Percentiles rank a stretch among this genome's conserved stretches.
phyloP scores from a whole-genome alignment of 768 basidiomycete species.

The Strobilomyces echinocephalus region DNA sequence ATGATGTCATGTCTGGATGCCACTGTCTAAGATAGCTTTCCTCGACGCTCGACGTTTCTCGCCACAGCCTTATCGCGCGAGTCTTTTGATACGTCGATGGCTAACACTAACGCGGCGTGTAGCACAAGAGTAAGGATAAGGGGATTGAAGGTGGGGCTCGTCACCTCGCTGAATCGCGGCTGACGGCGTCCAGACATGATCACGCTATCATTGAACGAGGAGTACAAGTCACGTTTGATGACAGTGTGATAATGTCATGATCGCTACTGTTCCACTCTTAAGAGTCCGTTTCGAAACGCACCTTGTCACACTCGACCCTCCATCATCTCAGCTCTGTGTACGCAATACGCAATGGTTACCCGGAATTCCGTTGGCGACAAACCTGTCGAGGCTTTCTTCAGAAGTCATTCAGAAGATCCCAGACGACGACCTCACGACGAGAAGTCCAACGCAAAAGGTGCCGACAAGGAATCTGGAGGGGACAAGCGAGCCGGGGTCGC shows the following conservation, averaged over 20 bases:
- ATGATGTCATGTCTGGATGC: constrained; percentile 1
- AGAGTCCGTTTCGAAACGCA: not conserved
- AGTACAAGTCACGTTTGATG: not conserved
- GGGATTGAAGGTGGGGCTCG: too few species aligned
- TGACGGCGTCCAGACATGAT: too few species aligned
- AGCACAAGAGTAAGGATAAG: too few species aligned
- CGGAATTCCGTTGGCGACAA: constrained; percentile 28
- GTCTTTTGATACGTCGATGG: too few species aligned
- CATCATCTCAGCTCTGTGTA: not conserved
- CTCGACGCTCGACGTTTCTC: too few species aligned
- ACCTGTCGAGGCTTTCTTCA: constrained; percentile 20
- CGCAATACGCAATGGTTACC: constrained; percentile 10
- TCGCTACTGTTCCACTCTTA: not conserved
- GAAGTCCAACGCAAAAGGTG: constrained; percentile 16
- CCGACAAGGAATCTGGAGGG: constrained; percentile 18
- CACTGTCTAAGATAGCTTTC: too few species aligned
- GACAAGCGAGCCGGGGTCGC: constrained; percentile 29
- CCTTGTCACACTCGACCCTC: not conserved
- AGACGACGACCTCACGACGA: constrained; percentile 20
- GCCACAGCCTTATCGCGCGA: too few species aligned
- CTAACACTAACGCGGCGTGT: too few species aligned
- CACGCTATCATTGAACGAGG: too few species aligned
- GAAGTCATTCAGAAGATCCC: constrained; percentile 17
- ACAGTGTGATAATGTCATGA: constrained; percentile 11
- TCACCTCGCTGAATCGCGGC: too few species aligned